Evolutionary conservation across 2,329 filamentous ascomycete species (phyloP).

Genomic region (Trichoderma polysporum): DNA sequence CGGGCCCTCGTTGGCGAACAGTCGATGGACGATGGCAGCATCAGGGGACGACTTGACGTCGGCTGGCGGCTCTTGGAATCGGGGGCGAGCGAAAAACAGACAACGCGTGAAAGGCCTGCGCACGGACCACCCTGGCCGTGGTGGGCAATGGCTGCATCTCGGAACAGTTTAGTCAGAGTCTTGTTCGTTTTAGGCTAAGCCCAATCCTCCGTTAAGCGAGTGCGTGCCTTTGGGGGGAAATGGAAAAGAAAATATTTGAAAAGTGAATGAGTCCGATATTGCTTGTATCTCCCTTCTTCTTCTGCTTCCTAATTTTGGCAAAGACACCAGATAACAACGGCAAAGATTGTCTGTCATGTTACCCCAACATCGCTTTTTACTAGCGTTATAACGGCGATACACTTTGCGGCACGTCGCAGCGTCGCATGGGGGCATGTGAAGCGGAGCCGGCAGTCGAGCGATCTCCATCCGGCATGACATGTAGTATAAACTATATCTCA

Average conservation of each 20-base stretch:
- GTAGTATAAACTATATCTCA: background rate
- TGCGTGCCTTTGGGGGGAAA: conserved; percentile 6
- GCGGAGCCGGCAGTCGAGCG: background rate
- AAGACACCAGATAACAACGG: too few species aligned
- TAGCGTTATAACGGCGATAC: background rate
- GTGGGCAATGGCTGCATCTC: background rate
- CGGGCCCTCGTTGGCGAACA: conserved; percentile 29
- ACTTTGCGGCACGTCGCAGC: background rate
- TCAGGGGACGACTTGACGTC: conserved; percentile 38
- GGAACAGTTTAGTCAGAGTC: background rate
- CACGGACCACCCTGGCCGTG: conserved; percentile 25
- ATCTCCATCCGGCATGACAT: background rate
- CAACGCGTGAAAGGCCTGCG: conserved; percentile 41
- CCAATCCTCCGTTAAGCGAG: background rate
- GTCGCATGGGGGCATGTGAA: background rate
- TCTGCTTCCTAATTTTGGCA: too few species aligned
- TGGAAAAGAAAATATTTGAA: background rate
- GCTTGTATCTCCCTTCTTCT: too few species aligned
- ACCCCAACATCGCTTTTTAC: background rate
- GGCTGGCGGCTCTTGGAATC: conserved; percentile 31
- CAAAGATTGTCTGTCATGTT: background rate
- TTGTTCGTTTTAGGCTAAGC: conserved; percentile 13
- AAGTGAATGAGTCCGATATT: background rate
- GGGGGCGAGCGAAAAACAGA: conserved; percentile 39
- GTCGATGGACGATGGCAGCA: conserved; percentile 32